Conservation (phyloP, 768 basidiomycete genomes). For the Phanerochaete sordida region DNA sequence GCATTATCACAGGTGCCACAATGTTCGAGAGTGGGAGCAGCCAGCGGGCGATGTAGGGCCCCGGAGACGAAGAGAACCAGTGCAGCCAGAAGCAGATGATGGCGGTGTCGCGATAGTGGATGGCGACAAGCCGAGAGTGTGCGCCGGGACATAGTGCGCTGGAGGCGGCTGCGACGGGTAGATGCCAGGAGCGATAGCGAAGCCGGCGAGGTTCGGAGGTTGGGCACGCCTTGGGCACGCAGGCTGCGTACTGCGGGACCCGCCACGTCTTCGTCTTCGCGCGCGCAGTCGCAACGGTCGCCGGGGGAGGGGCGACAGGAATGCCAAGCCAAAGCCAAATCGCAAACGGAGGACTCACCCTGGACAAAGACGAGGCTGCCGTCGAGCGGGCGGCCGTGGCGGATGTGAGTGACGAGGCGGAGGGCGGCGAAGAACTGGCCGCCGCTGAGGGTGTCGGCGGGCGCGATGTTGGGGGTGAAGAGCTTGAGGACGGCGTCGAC, state of each 20-base stretch:
- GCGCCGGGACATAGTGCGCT: neutral
- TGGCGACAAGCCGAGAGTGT: neutral
- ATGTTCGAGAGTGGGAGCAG: too few species aligned
- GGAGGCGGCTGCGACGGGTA: neutral
- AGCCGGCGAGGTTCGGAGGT: too few species aligned
- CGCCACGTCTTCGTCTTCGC: neutral
- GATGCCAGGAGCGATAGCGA: neutral
- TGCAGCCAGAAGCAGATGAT: too few species aligned
- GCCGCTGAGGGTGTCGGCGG: constrained; percentile 52
- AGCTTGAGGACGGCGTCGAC: constrained; percentile 65
- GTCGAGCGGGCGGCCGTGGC: constrained; percentile 58
- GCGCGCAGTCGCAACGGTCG: neutral
- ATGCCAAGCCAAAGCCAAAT: neutral
- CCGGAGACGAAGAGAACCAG: too few species aligned
- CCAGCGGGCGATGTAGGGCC: too few species aligned
- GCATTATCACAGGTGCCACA: too few species aligned
- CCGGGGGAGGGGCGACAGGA: neutral
- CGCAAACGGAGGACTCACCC: constrained; percentile 39
- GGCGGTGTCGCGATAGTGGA: too few species aligned
- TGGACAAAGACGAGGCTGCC: constrained; percentile 70
- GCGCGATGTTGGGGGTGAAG: constrained; percentile 54
- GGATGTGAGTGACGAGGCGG: constrained; percentile 60
- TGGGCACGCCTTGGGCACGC: too few species aligned
- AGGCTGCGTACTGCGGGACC: too few species aligned
- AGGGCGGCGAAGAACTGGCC: constrained; percentile 78